A percentile compares a stretch with the other conserved stretches of the same genome.
phyloP scores from a whole-genome alignment of 345 rosid genomes.

The Eucalyptus globulus region DNA sequence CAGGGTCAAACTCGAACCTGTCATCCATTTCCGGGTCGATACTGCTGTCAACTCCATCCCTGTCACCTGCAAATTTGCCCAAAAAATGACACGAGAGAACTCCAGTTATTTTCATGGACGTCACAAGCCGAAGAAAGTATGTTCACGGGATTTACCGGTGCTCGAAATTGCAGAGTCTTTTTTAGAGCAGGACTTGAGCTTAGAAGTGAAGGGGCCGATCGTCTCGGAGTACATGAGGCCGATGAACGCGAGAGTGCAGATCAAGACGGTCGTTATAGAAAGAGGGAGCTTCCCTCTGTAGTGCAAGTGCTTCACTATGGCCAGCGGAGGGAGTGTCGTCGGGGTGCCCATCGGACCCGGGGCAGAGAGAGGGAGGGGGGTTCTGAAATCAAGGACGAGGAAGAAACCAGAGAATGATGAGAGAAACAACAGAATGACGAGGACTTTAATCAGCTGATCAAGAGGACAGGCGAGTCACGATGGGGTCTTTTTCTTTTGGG shows the following conservation, averaged over 20 bases:
- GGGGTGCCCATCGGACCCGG: background rate
- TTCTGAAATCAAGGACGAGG: slow-evolving; percentile 21
- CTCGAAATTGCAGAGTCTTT: background rate
- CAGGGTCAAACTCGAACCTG: slow-evolving; percentile 77
- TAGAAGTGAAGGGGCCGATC: slow-evolving; percentile 32
- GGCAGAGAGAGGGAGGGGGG: background rate
- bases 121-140: background rate
- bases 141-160: background rate
- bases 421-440: slow-evolving; percentile 12
- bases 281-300: slow-evolving; percentile 51
- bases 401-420: background rate
- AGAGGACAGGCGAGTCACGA: background rate
- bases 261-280: slow-evolving; percentile 21
- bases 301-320: slow-evolving; percentile 10
- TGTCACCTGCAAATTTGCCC: slow-evolving; percentile 3
- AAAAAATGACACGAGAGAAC: background rate
- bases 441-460: background rate
- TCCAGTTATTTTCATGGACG: background rate
- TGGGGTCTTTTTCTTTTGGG: background rate
- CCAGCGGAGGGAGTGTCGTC: background rate
- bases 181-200: slow-evolving; percentile 29
- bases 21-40: slow-evolving; percentile 45
- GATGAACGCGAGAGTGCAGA: slow-evolving; percentile 43
- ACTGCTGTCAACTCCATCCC: slow-evolving; percentile 6
- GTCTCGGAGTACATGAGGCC: slow-evolving; percentile 58